Base-by-base conservation (phyloP, 2,329 filamentous ascomycete species). In the Diaporthe sp. region DNA sequence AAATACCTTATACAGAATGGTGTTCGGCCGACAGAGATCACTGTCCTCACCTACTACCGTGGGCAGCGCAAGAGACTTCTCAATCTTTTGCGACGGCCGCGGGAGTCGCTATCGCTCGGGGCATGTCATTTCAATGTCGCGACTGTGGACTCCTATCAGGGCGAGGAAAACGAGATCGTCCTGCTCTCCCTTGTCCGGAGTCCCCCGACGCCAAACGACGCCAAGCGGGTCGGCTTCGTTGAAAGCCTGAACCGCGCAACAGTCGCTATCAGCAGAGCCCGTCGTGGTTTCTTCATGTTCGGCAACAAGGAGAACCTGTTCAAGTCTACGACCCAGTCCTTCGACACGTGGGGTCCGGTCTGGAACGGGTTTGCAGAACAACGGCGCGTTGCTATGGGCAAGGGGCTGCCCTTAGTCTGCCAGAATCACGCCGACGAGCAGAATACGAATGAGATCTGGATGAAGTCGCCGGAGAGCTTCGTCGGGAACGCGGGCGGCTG, bases 71-170 rank as follows among this genome's bases (percentile, higher is more conserved):
- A 93, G 77, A 83, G 87, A 3, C 87, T 98, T 3, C 78, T 91
- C 0, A 85, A 84, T 19, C 81, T 84, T 8, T 81, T 92, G 4
- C 81, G 83, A 25, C 47, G n/a, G 13, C n/a, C 47, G 15, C 77
- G 79, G 25, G 80, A 84, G 51, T 55, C 78, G 47, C 58, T 79
- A 70, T 70, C 83, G 51, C 50, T 76, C 79, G 27, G 79, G 80
- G 9, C 81, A 80, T 3, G 51, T 68, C 70, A 76, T 58, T 79
- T 89, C 78, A 92, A 92, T 2, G 92, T 97, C 1, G 90, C 91
- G 44, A 98, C 95, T 0, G 94, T 98, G 0, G 96, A 98, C 79
- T 94, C 93, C 0, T 98, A 96, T 79, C 95, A 98, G 81, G 95
- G 95, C 17, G 95, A 98, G 78, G 95, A 98, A 80, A 98, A 97